Conservation (phyloP, 2,329 filamentous ascomycete genomes). For the Lachnellula arida region DNA sequence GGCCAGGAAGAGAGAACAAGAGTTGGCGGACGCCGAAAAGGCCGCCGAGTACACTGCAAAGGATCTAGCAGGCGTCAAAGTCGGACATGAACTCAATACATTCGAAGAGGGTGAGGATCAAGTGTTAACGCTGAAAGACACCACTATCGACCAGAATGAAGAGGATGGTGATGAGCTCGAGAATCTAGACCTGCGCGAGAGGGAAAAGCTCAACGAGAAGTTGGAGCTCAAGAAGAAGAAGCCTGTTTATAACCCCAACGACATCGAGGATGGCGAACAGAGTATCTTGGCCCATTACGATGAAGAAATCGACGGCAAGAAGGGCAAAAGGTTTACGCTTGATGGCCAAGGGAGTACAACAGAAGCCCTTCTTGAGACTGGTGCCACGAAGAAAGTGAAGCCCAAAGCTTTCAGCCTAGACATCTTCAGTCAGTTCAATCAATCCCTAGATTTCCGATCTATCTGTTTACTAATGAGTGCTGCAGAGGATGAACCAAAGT, state of each 20-base stretch:
- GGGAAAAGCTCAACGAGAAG: slow-evolving; percentile 68
- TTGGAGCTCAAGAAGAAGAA: slow-evolving; percentile 87
- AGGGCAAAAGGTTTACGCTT: slow-evolving; percentile 80
- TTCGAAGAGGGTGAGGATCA: slow-evolving; percentile 84
- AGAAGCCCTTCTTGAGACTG: slow-evolving; percentile 50
- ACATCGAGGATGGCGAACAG: slow-evolving; percentile 58
- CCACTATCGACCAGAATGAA: slow-evolving; percentile 76
- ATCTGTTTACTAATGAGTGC: slow-evolving; percentile 33
- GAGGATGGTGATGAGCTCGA: slow-evolving; percentile 89
- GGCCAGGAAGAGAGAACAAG: slow-evolving; percentile 65
- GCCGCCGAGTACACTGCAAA: slow-evolving; percentile 75
- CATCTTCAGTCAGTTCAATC: slow-evolving; percentile 46
- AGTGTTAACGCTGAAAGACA: slow-evolving; percentile 90
- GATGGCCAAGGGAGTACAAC: slow-evolving; percentile 69
- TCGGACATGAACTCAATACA: slow-evolving; percentile 78
- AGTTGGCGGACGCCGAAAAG: slow-evolving; percentile 71
- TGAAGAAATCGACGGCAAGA: slow-evolving; percentile 89
- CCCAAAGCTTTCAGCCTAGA: slow-evolving; percentile 74
- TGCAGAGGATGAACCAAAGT: slow-evolving; percentile 60
- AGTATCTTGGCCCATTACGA: slow-evolving; percentile 87
- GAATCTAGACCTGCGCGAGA: slow-evolving; percentile 66
- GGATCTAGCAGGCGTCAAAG: slow-evolving; percentile 85
- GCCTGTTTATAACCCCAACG: slow-evolving; percentile 81
- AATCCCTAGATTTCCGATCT: not conserved
- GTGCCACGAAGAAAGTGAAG: slow-evolving; percentile 55